Conservation (phyloP, 805 yeast genomes). For the Saccharomycopsis sp. region DNA sequence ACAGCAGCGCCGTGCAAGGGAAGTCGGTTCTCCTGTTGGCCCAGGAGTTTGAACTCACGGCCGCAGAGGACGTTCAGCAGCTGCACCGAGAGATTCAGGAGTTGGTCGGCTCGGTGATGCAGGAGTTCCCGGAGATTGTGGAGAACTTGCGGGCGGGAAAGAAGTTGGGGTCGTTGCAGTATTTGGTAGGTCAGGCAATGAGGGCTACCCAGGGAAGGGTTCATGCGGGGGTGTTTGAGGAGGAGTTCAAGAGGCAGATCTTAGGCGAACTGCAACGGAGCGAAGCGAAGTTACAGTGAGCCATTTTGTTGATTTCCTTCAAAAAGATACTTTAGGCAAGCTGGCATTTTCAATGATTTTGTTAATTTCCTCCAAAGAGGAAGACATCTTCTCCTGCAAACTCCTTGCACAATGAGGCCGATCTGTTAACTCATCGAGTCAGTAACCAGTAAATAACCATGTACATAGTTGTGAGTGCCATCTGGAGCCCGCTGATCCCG, state of each 20-base stretch:
- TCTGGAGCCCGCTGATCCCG: no score
- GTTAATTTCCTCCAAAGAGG: no score
- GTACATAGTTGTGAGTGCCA: no score
- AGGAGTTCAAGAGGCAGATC: constrained; percentile 26
- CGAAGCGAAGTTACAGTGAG: no score
- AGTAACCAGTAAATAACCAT: no score
- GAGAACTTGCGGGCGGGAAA: constrained; percentile 48
- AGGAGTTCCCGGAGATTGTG: constrained; percentile 44
- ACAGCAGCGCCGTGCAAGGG: constrained; percentile 27
- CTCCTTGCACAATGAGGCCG: no score
- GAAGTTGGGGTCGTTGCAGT: constrained; percentile 57
- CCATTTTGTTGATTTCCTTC: no score
- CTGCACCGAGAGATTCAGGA: constrained; percentile 27
- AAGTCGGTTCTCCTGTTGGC: constrained; percentile 37
- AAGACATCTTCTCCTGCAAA: no score
- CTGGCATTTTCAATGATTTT: no score
- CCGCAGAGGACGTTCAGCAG: constrained; percentile 29
- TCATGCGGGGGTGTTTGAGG: constrained; percentile 30
- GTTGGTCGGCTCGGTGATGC: constrained; percentile 39
- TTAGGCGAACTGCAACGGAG: no score
- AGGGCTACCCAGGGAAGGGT: constrained; percentile 58
- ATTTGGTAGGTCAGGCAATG: constrained; percentile 80
- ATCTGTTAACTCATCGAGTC: no score
- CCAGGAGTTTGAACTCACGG: constrained; percentile 41
- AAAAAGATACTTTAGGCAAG: no score